A percentile compares a stretch with the other conserved stretches of the same genome.
phyloP scores from a whole-genome alignment of 345 rosid genomes.

The Camelina hispida region DNA sequence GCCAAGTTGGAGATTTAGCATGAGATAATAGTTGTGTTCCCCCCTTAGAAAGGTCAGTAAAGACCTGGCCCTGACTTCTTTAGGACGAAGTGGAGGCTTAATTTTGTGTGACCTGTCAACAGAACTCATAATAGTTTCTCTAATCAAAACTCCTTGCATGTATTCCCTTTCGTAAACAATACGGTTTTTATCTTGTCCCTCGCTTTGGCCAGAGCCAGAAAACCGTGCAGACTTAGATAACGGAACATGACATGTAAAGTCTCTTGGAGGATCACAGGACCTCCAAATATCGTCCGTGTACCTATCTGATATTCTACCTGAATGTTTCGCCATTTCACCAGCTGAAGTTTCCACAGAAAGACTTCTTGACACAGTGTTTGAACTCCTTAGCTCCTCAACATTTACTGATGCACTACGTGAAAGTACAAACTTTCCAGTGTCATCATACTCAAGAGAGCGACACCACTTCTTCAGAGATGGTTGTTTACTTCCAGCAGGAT shows the following conservation, averaged over 20 bases:
- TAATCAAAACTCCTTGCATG: conserved; percentile 87
- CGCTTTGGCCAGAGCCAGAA: conserved; percentile 54
- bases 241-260: conserved; percentile 44
- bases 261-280: conserved; percentile 47
- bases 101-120: conserved; percentile 47
- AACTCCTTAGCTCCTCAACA: conserved; percentile 51
- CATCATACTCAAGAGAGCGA: conserved; percentile 55
- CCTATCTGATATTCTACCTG: conserved; percentile 59
- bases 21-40: conserved; percentile 64
- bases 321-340: conserved; percentile 50
- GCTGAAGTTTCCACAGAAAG: conserved; percentile 59
- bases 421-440: conserved; percentile 48
- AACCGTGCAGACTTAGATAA: conserved; percentile 47
- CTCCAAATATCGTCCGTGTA: conserved; percentile 52
- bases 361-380: conserved; percentile 52
- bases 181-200: conserved; percentile 46
- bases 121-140: conserved; percentile 55
- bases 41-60: conserved; percentile 53
- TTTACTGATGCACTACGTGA: conserved; percentile 56
- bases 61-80: conserved; percentile 55
- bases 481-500: conserved; percentile 78
- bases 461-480: conserved; percentile 65
- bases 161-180: conserved; percentile 82
- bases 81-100: conserved; percentile 51
- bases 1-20: conserved; percentile 95